Conservation (phyloP, 1,284 basidiomycete species). For the Porphyrellus sp. region DNA sequence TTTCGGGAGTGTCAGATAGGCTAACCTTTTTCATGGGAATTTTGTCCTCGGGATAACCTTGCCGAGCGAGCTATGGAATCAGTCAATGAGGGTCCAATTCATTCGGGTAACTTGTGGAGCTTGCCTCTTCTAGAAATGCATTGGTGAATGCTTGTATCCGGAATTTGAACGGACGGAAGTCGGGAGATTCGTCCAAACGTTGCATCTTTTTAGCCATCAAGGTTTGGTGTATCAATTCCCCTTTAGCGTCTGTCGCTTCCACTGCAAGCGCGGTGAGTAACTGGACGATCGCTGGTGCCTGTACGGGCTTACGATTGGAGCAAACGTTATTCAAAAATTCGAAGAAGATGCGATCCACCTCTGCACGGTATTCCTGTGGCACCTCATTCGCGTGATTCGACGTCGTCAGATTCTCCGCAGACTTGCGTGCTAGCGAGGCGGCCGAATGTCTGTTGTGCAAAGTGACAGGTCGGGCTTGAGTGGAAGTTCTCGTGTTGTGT, state of each 20-base stretch:
- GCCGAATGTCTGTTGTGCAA: conserved; percentile 22
- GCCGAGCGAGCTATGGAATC: conserved; percentile 58
- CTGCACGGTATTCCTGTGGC: conserved; percentile 74
- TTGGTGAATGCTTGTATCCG: conserved; percentile 98
- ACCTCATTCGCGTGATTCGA: conserved; percentile 58
- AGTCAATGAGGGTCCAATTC: conserved; percentile 16
- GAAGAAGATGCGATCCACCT: conserved; percentile 90
- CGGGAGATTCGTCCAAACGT: conserved; percentile 89
- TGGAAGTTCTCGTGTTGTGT: conserved; percentile 19
- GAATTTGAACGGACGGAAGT: conserved; percentile 99
- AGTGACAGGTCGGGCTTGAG: conserved; percentile 27
- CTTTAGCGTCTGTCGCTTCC: conserved; percentile 89
- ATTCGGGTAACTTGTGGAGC: conserved; percentile 19
- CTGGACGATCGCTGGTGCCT: conserved; percentile 6
- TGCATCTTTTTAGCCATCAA: conserved; percentile 99
- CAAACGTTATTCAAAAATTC: conserved; percentile 87
- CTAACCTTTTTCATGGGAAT: conserved; percentile 85
- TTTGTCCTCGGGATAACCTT: conserved; percentile 82
- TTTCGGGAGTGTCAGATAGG: conserved; percentile 16
- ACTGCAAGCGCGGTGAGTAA: conserved; percentile 49
- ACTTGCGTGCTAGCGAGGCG: conserved; percentile 24
- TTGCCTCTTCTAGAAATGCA: conserved; percentile 89
- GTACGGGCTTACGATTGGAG: conserved; percentile 73
- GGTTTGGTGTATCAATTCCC: conserved; percentile 96
- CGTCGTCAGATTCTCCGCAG: conserved; percentile 33